Evolutionary conservation across 352 stramenopile species (phyloP).

Genomic region (Phytopythium kandeliae): DNA sequence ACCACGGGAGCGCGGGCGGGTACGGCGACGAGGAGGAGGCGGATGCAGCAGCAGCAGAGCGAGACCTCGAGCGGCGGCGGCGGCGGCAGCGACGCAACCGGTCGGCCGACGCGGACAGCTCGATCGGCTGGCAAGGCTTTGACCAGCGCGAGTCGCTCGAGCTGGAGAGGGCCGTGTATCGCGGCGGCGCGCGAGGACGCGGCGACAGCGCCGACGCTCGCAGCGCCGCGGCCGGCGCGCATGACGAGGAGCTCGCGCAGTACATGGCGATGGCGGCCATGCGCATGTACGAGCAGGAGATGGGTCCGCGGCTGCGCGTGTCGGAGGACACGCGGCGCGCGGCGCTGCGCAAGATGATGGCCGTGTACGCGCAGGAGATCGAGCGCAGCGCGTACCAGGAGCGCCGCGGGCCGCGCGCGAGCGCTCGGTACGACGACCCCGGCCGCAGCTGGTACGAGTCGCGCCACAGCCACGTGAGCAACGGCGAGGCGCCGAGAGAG

Average conservation of each 20-base stretch:
- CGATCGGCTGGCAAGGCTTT: neutral
- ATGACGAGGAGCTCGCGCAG: conserved; percentile 35
- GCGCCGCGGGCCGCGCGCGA: neutral
- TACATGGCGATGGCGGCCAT: conserved; percentile 72
- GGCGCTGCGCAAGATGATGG: conserved; percentile 68
- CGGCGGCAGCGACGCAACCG: neutral
- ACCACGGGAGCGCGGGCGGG: too few relatives aligned
- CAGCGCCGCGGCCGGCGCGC: neutral
- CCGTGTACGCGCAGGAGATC: conserved; percentile 71
- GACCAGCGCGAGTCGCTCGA: neutral
- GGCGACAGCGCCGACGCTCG: neutral
- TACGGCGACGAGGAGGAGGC: neutral
- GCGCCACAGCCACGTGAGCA: conserved; percentile 11
- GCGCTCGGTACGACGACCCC: neutral
- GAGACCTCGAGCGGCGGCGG: neutral
- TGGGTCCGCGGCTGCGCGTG: conserved; percentile 32
- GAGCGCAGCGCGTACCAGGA: conserved; percentile 14
- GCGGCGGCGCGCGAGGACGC: neutral
- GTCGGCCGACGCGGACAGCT: neutral
- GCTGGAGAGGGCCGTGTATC: neutral
- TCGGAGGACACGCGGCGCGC: conserved; percentile 51
- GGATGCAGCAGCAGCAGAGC: neutral
- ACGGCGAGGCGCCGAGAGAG: conserved; percentile 3
- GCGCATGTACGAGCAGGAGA: conserved; percentile 71
- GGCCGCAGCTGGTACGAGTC: neutral